phyloP scores from a whole-genome alignment of 208 protist genomes.

The Leishmania martiniquensis region DNA sequence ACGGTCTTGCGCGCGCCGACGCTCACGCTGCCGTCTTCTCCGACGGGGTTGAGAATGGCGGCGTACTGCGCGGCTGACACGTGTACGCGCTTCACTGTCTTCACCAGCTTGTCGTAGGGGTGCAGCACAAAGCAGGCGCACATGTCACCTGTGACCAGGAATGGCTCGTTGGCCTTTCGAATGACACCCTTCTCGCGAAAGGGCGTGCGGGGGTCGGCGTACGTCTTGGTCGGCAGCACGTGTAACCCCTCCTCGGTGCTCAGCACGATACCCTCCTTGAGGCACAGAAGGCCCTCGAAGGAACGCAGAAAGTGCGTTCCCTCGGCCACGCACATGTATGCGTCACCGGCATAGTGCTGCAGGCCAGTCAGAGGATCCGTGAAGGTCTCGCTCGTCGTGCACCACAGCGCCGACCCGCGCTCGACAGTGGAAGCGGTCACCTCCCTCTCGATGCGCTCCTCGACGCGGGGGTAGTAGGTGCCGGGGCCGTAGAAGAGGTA shows the following conservation, averaged over 20 bases:
- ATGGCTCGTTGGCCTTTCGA: conserved; percentile 71
- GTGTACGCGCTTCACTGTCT: conserved; percentile 60
- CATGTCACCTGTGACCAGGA: conserved; percentile 86
- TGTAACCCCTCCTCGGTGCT: conserved; percentile 85
- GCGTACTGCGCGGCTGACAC: conserved; percentile 48
- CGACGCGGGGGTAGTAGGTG: conserved; percentile 77
- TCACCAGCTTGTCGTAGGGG: conserved; percentile 92
- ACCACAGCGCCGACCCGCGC: conserved; percentile 43
- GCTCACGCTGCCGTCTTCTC: conserved; percentile 10
- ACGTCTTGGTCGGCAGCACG: conserved; percentile 78
- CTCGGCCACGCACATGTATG: conserved; percentile 55
- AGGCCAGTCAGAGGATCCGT: conserved; percentile 32
- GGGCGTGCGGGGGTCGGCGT: conserved; percentile 80
- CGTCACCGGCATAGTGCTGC: conserved; percentile 55
- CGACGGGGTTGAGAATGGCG: conserved; percentile 38
- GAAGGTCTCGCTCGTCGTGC: conserved; percentile 45
- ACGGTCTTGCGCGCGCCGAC: conserved; percentile 45
- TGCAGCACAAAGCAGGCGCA: conserved; percentile 89
- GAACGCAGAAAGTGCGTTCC: conserved; percentile 76
- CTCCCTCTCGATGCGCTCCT: conserved; percentile 53
- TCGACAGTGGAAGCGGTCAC: conserved; percentile 34
- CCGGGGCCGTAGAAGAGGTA: conserved; percentile 68
- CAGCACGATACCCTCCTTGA: conserved; percentile 62
- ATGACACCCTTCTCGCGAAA: conserved; percentile 49
- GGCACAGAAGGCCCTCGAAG: conserved; percentile 75